Conservation (phyloP, 75 land plant species). For the Pseudotsuga menziesii region DNA sequence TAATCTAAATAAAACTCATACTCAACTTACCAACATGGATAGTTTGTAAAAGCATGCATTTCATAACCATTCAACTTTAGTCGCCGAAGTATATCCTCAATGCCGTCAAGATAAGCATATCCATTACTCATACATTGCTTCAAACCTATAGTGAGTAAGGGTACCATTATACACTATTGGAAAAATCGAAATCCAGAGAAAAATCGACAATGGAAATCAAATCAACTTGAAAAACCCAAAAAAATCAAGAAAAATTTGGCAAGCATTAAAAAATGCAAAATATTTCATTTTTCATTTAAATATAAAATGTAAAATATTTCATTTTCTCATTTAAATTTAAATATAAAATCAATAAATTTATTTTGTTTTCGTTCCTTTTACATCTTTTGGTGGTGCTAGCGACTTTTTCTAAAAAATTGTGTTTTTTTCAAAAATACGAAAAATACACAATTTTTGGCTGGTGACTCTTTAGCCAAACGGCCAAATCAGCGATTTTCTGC, state of each 20-base stretch:
- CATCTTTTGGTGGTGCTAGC: too few relatives aligned
- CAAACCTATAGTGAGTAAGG: constrained; percentile 49
- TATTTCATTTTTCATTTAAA: not conserved
- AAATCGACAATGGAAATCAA: not conserved
- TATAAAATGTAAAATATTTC: too few relatives aligned
- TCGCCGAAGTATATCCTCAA: constrained; percentile 55
- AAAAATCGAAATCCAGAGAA: too few relatives aligned
- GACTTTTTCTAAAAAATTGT: too few relatives aligned
- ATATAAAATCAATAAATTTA: too few relatives aligned
- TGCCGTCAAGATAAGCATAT: constrained; percentile 78
- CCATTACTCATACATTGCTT: constrained; percentile 78
- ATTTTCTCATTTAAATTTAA: not conserved
- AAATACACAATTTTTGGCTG: too few relatives aligned
- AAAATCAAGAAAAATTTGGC: not conserved
- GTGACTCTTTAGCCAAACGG: too few relatives aligned
- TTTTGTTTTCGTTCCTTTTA: too few relatives aligned
- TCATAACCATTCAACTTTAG: constrained; percentile 66
- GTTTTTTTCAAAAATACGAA: too few relatives aligned
- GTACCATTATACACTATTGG: too few relatives aligned
- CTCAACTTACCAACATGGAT: constrained; percentile 72
- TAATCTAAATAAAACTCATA: not conserved
- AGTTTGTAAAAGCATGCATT: constrained; percentile 94
- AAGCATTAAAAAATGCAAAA: not conserved
- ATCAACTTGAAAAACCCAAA: not conserved
- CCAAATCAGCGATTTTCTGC: too few relatives aligned